A percentile compares a stretch with the other conserved stretches of the same genome.
Conservation (phyloP, 2,329 filamentous ascomycete species). For the Fusarium sp. region DNA sequence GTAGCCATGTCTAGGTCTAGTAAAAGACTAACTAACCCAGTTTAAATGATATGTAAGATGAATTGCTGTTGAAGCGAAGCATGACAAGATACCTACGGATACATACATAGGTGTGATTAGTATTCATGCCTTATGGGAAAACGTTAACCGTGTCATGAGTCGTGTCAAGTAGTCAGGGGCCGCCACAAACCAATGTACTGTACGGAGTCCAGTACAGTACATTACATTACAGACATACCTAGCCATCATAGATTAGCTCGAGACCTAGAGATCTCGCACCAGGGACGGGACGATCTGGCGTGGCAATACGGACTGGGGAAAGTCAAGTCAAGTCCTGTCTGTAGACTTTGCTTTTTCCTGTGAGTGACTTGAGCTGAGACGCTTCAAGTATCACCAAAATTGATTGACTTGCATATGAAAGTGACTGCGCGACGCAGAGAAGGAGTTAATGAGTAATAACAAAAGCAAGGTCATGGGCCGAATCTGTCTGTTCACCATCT, state of each 20-base stretch:
- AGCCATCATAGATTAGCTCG: conserved; percentile 25
- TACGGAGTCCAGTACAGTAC: neutral
- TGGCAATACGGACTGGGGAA: conserved; percentile 30
- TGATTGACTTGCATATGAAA: neutral
- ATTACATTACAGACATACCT: neutral
- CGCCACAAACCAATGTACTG: conserved; percentile 1
- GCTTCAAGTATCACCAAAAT: conserved; percentile 23
- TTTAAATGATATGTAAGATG: neutral
- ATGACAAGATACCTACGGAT: conserved; percentile 10
- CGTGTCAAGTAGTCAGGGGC: conserved; percentile 6
- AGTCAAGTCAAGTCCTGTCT: conserved; percentile 4
- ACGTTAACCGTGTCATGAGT: conserved; percentile 28
- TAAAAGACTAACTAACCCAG: neutral
- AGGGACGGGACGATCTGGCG: conserved; percentile 41
- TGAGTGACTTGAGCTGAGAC: conserved; percentile 17
- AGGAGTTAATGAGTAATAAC: neutral
- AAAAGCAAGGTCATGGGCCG: neutral
- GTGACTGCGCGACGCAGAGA: neutral
- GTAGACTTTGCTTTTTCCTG: conserved; percentile 18
- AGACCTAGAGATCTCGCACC: conserved; percentile 38
- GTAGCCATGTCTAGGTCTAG: neutral
- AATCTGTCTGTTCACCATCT: neutral
- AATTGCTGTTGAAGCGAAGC: neutral
- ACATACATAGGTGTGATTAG: neutral
- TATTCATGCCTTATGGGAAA: conserved; percentile 24